Base-by-base conservation (phyloP, 1,284 basidiomycete species). In the Papiliotrema fonsecae region DNA sequence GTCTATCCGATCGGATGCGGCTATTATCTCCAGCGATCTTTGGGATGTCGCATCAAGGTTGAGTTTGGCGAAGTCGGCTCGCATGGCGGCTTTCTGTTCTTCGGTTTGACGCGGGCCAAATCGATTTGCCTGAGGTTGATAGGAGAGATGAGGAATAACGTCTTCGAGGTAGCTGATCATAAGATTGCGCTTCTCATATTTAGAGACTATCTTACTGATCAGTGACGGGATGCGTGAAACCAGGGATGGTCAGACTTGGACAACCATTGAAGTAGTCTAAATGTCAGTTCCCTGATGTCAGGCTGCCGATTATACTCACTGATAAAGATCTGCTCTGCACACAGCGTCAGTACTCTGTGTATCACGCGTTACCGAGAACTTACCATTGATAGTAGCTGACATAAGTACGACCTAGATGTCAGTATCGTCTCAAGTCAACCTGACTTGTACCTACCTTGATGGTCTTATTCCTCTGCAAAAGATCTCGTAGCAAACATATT, bases 231-330 rank as follows among this genome's bases (percentile, higher is more conserved):
- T 89, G 78, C 0, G 87, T 82, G 60, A 84, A 82, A 0, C 92
- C 92, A 3, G 89, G 88, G 30, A 97, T 96, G 19, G 79, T 82
- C 48, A 96, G 76, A 46, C 87, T 78, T 1, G 90, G 89, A 2
- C 89, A 89, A 22, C 81, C 79, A 50, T 81, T 72, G 65, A 91
- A 94, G 70, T 94, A 94, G 49, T 81, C 78, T 42, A 82, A 74
- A 30, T 6, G 19, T 38, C n/a, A 19, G 37, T n/a, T 16, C 11
- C 4, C n/a, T 27, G 13, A 21, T 32, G 43, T 16, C 16, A 16
- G n/a, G 7, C 19, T 14, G 6, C 26, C 25, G 13, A 4, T 22
- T 30, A 5, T 7, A 56, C 67, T 49, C 22, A 67, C 64, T 59
- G 52, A 74, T 73, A 60, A 94, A 94, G 21, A 81, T 82, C 58